Percentiles rank a stretch among this genome's conserved stretches.
phyloP scores from a whole-genome alignment of 345 rosid species.

The Eucalyptus erythrocorys region DNA sequence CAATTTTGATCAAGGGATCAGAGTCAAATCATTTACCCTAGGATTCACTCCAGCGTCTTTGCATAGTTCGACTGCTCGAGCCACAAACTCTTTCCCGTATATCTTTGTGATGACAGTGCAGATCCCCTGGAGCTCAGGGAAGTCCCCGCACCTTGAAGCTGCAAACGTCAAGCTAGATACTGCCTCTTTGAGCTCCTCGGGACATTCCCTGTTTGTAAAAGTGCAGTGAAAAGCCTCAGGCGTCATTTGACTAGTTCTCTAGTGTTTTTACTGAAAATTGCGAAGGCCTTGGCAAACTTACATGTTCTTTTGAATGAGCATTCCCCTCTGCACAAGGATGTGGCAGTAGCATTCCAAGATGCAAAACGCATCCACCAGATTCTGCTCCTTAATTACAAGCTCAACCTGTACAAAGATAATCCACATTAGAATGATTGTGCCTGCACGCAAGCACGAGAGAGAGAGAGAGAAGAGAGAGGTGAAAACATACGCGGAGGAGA shows the following conservation, averaged over 20 bases:
- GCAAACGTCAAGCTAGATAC: slow-evolving; percentile 45
- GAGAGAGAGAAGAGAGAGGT: neutral
- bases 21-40: slow-evolving; percentile 7
- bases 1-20: neutral
- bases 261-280: neutral
- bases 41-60: slow-evolving; percentile 28
- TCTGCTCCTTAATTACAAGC: slow-evolving; percentile 27
- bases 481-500: slow-evolving; percentile 21
- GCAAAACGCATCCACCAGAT: slow-evolving; percentile 24
- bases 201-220: slow-evolving; percentile 18
- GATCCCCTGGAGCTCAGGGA: slow-evolving; percentile 38
- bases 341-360: slow-evolving; percentile 38
- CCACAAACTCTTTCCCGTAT: slow-evolving; percentile 27
- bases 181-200: slow-evolving; percentile 42
- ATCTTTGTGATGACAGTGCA: slow-evolving; percentile 7
- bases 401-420: slow-evolving; percentile 18
- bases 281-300: neutral
- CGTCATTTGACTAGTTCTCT: neutral
- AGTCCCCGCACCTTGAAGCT: slow-evolving; percentile 44
- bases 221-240: neutral
- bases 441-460: neutral
- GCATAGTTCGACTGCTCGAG: slow-evolving; percentile 22
- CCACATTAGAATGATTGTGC: neutral
- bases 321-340: slow-evolving; percentile 17
- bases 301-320: slow-evolving; percentile 22